Evolutionary conservation across 768 basidiomycete species (phyloP), one percentile per base, ranked within the genome.

Genomic region (Trametes gibbosa): DNA sequence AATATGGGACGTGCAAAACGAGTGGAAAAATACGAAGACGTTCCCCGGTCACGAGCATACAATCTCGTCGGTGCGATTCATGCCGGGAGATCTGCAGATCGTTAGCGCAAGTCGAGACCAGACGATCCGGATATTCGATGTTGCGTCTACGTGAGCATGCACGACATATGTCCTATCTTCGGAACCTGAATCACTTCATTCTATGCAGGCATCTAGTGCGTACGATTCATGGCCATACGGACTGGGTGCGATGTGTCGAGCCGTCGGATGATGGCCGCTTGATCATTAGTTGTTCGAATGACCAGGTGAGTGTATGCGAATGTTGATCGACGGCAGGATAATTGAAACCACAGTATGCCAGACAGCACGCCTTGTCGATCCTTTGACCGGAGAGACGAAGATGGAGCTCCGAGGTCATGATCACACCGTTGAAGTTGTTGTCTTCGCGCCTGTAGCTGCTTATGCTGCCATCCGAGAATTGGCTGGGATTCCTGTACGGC

Each of bases 41-140:
- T 67, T 70, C 84, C n/a, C 76, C 76, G 83, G 82, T 1, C 84
- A 85, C 62, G 84, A 85, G 59, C 84, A 85, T 66, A 76, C 79
- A 13, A 79, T 85, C 29, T 84, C 83, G 2, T 76, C 75, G 4
- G 82, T 79, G 0, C 74, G 78, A 14, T 84, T 84, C 66, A 67
- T 82, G 45, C 82, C 82, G 6, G 76, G 76, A 25, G 83, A 83
- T 50, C 79, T 79, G 59, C 75, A 72, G 40, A 73, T 85, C 61
- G 76, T 83, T 27, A 81, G 79, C 56, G 79, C 82, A 3, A 82
- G 82, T 66, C 70, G 83, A 58, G 84, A 84, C 63, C 75, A 77
- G 64, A 80, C 81, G 6, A 79, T 84, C 40, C 72, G 79, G 34
- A 71, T 85, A 48, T 85, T 81, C 79, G 81, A 83, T 60, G 78